Evolutionary conservation across 805 yeast genomes (phyloP), one percentile per base, ranked within the genome.

Genomic region (Candida tammaniensis): DNA sequence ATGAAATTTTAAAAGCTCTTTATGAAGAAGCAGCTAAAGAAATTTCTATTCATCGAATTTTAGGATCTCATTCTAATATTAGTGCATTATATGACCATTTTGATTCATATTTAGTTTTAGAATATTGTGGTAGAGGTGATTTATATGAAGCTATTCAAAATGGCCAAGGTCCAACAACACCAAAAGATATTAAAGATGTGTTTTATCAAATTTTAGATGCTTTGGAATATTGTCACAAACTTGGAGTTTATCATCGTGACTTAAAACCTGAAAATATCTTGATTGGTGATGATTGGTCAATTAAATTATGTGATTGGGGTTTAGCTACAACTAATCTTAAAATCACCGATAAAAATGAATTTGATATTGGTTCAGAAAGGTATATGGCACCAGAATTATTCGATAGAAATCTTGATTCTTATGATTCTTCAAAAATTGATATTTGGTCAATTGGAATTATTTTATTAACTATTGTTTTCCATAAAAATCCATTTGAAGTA

Each of bases 331-430:
- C 74, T 19, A 55, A 60, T 20, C 63, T 64, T 30, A 59, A 63
- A 29, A 80, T 86, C 48, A 61, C 75, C 22, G 88, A 86, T 51
- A 54, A 46, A 16, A 49, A 43, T 30, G 72, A 66, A 39, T 84
- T 87, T 55, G 95, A 86, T 42, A 84, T 86, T 39, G 96, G 96
- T 16, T 78, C 86, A 35, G 95, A 86, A 59, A 71, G 95, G 42
- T 88, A 88, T 59, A 88, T 88, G 97, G 94, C 96, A 0, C 97
- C 97, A 1, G 97, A 88, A 54, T 61, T 87, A 7, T 81, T 87
- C 52, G 95, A 87, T 35, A 46, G 57, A 10, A 61, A 63, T 25
- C 61, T 77, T 31, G 76, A 74, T 22, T 64, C 70, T 27, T 89
- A 88, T 55, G 83, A 82, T 48, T 86, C 95, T 7, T 78, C 80